These are phyloP conservation scores for Xylaria sp. DNA, from an alignment of 2,329 filamentous ascomycete genomes.

Conservation along the genomic window DNA sequence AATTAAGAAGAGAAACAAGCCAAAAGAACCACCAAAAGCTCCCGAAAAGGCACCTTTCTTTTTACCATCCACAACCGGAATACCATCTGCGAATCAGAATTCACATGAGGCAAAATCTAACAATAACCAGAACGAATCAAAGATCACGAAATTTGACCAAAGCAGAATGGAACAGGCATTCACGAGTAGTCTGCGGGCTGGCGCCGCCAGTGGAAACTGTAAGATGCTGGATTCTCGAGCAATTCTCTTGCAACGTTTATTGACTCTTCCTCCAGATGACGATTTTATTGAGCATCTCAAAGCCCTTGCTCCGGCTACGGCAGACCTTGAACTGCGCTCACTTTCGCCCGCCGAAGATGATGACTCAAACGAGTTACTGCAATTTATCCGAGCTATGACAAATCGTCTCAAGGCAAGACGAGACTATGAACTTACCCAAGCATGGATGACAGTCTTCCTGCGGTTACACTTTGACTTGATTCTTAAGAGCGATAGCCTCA, in stretches of 20 bases:
- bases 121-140: slow-evolving; percentile 58
- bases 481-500: slow-evolving; percentile 63
- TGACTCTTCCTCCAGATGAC: slow-evolving; percentile 58
- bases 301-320: slow-evolving; percentile 81
- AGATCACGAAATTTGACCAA: slow-evolving; percentile 75
- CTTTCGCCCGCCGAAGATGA: slow-evolving; percentile 63
- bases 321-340: slow-evolving; percentile 91
- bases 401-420: slow-evolving; percentile 72
- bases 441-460: slow-evolving; percentile 97
- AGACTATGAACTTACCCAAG: slow-evolving; percentile 94
- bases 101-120: slow-evolving; percentile 46
- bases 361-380: slow-evolving; percentile 75
- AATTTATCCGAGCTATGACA: slow-evolving; percentile 86
- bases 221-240: slow-evolving; percentile 51
- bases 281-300: slow-evolving; percentile 83
- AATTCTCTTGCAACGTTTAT: slow-evolving; percentile 11
- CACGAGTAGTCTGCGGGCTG: slow-evolving; percentile 65
- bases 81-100: slow-evolving; percentile 42
- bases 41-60: slow-evolving; percentile 98
- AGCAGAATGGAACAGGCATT: slow-evolving; percentile 68
- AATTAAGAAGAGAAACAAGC: slow-evolving; percentile 94
- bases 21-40: slow-evolving; percentile 87
- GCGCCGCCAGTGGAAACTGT: slow-evolving; percentile 70
- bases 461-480: slow-evolving; percentile 75
- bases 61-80: slow-evolving; percentile 73